Base-by-base conservation (phyloP, 352 stramenopile genomes). In the Phytophthora uliginosa region DNA sequence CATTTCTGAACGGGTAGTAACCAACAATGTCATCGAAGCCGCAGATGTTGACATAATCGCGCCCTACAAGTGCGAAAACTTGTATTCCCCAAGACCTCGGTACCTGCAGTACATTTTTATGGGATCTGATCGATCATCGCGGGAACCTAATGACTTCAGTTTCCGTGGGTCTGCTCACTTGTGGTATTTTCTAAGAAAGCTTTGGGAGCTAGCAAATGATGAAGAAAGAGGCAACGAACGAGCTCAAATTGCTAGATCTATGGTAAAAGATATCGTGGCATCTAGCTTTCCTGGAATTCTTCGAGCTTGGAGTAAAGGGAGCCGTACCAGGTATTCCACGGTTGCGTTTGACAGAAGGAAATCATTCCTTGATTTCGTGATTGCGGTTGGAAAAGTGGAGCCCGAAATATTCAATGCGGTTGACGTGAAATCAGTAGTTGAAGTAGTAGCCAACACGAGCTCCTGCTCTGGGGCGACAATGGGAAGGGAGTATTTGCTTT, bases 131-230 rank as follows among this genome's bases (percentile, higher is more conserved):
- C 48, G 76, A 60, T 67, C 58, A 15, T 57, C 47, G 1, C 65
- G 52, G 0, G 69, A 83, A 22, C 12, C 42, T 18, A 63, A 73
- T 33, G 76, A 83, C 28, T 22, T 31, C 15, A 83, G 65, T 26
- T 79, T 83, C 20, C n/a, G 28, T 33, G 74, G 74, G 2, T 81
- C 65, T 24, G 60, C 61, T 7, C 74, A 77, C 22, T 45, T 77
- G 33, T 79, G 74, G 76, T 34, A 31, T 33, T 83, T 83, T 22
- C 18, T 83, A 7, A 71, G 50, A 17, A 74, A 70, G 47, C 45
- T 83, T 0, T 81, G 62, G 61, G 53, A 63, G 2, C 20, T 68
- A 13, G 52, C 40, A 24, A 63, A 24, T 58, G 8, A 56, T 38
- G 53, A 36, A 47, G 24, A 53, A 15, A 3, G 34, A 28, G 7